Percentiles rank a stretch among this genome's conserved stretches.
Evolutionary conservation across 2,329 filamentous ascomycete genomes (phyloP).

Genomic region (Didymosphaeria variabile): DNA sequence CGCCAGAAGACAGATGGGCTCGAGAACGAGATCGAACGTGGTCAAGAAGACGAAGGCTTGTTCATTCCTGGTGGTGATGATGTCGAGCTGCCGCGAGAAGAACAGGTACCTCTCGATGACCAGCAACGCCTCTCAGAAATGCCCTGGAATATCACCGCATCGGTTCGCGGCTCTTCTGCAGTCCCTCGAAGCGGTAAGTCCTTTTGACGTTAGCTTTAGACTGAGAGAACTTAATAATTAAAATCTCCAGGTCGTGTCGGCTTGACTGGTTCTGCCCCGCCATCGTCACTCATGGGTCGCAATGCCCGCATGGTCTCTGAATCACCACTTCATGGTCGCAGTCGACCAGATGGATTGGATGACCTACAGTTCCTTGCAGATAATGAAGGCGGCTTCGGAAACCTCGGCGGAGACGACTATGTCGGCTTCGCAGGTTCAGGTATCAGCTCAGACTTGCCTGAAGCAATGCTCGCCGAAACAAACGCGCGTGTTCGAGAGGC

Average conservation of each 20-base stretch:
- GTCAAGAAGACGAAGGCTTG: slow-evolving; percentile 46
- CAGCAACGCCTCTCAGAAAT: slow-evolving; percentile 71
- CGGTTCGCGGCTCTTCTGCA: slow-evolving; percentile 60
- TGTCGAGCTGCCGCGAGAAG: slow-evolving; percentile 76
- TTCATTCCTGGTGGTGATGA: slow-evolving; percentile 51
- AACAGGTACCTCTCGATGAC: slow-evolving; percentile 71
- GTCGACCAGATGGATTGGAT: slow-evolving; percentile 40
- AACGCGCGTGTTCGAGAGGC: slow-evolving; percentile 58
- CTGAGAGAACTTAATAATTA: background rate
- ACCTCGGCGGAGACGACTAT: slow-evolving; percentile 28
- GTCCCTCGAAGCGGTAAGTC: slow-evolving; percentile 46
- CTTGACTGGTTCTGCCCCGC: slow-evolving; percentile 45
- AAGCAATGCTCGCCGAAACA: slow-evolving; percentile 16
- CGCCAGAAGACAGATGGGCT: slow-evolving; percentile 43
- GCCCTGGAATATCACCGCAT: slow-evolving; percentile 73
- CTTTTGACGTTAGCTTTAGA: too few species aligned
- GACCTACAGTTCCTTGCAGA: slow-evolving; percentile 40
- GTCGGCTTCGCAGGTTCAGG: slow-evolving; percentile 28
- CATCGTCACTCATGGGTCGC: slow-evolving; percentile 47
- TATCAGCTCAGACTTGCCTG: slow-evolving; percentile 31
- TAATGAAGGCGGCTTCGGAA: slow-evolving; percentile 39
- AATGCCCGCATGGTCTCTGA: slow-evolving; percentile 65
- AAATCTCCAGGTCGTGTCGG: slow-evolving; percentile 46
- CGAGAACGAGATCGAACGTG: slow-evolving; percentile 46
- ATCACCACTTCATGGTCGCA: slow-evolving; percentile 68